Percentiles rank a stretch among this genome's conserved stretches.
phyloP scores from a whole-genome alignment of 495 filamentous ascomycete species.

The Parathielavia hyrcaniae region DNA sequence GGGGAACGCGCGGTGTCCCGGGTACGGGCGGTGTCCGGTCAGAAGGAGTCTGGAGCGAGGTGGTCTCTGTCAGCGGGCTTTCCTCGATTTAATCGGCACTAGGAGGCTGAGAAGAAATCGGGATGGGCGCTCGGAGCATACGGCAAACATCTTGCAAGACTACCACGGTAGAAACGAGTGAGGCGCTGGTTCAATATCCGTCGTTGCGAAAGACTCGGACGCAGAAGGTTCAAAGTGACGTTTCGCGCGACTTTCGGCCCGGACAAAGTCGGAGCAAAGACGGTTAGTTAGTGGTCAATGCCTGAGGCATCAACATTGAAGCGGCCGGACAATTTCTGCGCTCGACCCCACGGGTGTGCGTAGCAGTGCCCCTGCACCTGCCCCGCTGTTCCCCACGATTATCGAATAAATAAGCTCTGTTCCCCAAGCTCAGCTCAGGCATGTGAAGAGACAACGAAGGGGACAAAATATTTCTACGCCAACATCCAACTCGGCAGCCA shows the following conservation, averaged over 20 bases:
- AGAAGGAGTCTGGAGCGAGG: conserved; percentile 36
- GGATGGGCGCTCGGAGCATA: conserved; percentile 20
- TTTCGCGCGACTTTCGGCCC: conserved; percentile 36
- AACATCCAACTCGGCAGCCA: not conserved
- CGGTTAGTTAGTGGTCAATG: no score
- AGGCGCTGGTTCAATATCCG: conserved; percentile 35
- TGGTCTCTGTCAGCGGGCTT: conserved; percentile 22
- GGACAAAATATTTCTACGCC: no score
- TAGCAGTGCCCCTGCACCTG: no score
- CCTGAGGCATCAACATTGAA: conserved; percentile 22
- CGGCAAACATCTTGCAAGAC: conserved; percentile 42
- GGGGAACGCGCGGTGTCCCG: conserved; percentile 21
- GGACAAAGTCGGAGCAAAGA: conserved; percentile 29
- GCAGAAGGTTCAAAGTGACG: conserved; percentile 19
- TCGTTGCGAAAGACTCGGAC: conserved; percentile 21
- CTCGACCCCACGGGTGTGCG: no score
- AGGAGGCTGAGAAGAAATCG: not conserved
- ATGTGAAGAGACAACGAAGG: no score
- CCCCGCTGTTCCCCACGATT: no score
- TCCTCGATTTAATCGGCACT: not conserved
- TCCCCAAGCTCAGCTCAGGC: no score
- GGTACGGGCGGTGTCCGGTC: conserved; percentile 27
- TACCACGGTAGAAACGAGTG: conserved; percentile 16
- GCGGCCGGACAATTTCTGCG: no score
- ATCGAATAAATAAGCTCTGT: no score